Conservation (phyloP, 192 early-diverging fungal genomes). For the Linnemannia zychae region DNA sequence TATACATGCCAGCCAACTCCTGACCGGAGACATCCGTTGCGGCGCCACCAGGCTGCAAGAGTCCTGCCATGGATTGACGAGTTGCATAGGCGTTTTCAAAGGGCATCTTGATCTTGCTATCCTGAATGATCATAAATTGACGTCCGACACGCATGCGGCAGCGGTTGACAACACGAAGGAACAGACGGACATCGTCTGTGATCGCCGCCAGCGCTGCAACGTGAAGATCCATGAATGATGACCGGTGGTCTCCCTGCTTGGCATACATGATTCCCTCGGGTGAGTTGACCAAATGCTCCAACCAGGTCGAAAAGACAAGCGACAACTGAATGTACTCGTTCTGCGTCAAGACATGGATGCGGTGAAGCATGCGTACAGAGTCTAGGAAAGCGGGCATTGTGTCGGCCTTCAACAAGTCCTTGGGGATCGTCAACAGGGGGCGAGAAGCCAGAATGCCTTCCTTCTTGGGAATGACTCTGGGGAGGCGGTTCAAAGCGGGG, state of each 20-base stretch:
- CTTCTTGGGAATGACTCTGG: constrained; percentile 62
- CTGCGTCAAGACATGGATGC: constrained; percentile 65
- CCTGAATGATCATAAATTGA: constrained; percentile 62
- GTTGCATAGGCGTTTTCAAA: constrained; percentile 47
- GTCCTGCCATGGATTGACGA: constrained; percentile 42
- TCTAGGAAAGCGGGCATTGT: constrained; percentile 65
- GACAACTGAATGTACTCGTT: constrained; percentile 70
- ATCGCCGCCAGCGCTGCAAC: constrained; percentile 67
- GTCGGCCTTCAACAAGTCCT: constrained; percentile 64
- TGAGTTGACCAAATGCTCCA: constrained; percentile 69
- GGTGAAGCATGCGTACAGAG: constrained; percentile 64
- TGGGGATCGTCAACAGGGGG: constrained; percentile 54
- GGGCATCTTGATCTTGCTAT: constrained; percentile 55
- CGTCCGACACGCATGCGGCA: constrained; percentile 74
- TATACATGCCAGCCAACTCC: constrained; percentile 52
- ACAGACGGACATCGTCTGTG: constrained; percentile 68
- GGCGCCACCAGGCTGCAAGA: constrained; percentile 50
- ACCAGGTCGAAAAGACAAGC: constrained; percentile 62
- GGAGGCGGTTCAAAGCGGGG: constrained; percentile 66
- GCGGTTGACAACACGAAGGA: constrained; percentile 67
- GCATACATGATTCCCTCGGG: constrained; percentile 66
- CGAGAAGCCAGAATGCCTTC: constrained; percentile 36
- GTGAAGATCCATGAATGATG: constrained; percentile 69
- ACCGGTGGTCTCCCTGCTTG: constrained; percentile 68
- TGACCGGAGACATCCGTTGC: constrained; percentile 52